Evolutionary conservation across 2,329 filamentous ascomycete species (phyloP).

Genomic region (Aureobasidium namibiae): DNA sequence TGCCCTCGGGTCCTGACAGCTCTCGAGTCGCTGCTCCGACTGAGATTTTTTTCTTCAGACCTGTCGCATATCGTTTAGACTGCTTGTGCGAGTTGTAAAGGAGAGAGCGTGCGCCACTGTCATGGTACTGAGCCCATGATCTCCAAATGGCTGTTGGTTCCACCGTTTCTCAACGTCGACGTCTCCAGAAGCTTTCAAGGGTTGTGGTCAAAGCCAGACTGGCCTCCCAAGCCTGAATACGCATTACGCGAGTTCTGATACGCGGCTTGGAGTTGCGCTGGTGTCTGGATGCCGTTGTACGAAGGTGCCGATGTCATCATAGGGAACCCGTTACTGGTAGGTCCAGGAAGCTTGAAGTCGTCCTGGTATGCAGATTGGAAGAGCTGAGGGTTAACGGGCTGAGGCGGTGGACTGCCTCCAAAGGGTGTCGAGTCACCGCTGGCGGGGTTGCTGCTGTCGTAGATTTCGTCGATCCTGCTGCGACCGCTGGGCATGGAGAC

Average conservation of each 20-base stretch:
- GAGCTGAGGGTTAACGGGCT: background rate
- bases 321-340: slow-evolving; percentile 4
- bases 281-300: background rate
- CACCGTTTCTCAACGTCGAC: background rate
- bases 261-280: background rate
- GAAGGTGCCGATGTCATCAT: slow-evolving; percentile 5
- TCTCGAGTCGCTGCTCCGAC: background rate
- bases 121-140: background rate
- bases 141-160: too few relatives aligned
- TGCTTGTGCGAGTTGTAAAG: background rate
- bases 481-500: slow-evolving; percentile 19
- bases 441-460: slow-evolving; percentile 24
- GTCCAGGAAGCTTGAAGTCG: slow-evolving; percentile 11
- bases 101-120: background rate
- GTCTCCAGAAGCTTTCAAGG: background rate
- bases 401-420: slow-evolving; percentile 12
- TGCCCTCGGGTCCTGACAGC: background rate
- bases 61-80: background rate
- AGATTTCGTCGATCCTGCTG: slow-evolving; percentile 22
- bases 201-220: slow-evolving; percentile 9
- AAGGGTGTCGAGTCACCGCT: slow-evolving; percentile 19
- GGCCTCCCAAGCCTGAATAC: background rate
- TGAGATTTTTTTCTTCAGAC: background rate
- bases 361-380: background rate
- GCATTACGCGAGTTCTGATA: slow-evolving; percentile 4